Conservation (phyloP, 2,329 filamentous ascomycete genomes). For the Chrysosporium queenslandicum region DNA sequence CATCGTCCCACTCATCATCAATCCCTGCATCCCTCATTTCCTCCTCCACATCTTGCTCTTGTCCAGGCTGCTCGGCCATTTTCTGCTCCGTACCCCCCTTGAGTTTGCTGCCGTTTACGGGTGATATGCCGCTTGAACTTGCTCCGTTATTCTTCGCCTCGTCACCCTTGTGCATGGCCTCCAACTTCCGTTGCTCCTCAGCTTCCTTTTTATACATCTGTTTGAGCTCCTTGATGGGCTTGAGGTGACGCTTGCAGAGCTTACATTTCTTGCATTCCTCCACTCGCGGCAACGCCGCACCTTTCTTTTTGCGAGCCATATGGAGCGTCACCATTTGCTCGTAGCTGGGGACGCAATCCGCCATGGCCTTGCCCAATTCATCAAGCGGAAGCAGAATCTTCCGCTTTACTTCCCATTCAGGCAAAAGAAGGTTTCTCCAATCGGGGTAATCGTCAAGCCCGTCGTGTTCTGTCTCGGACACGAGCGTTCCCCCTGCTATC, state of each 20-base stretch:
- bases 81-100: neutral
- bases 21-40: neutral
- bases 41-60: neutral
- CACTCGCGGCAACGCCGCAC: neutral
- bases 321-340: neutral
- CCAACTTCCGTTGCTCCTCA: neutral
- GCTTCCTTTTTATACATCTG: neutral
- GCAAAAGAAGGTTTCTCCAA: neutral
- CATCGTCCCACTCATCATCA: constrained; percentile 2
- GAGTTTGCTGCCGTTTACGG: too few relatives aligned
- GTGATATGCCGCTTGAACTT: neutral
- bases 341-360: neutral
- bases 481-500: neutral
- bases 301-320: neutral
- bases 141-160: neutral
- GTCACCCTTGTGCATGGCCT: neutral
- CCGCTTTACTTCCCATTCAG: neutral
- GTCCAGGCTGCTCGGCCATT: neutral
- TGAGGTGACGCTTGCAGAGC: neutral
- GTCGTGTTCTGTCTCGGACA: neutral
- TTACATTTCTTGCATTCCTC: neutral
- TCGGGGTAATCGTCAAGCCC: neutral
- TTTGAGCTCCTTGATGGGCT: neutral
- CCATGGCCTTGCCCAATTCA: neutral
- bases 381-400: neutral